These are phyloP conservation scores for Tolypocladium guangdongense DNA, from an alignment of 2,329 filamentous ascomycete species.

Conservation along the genomic window DNA sequence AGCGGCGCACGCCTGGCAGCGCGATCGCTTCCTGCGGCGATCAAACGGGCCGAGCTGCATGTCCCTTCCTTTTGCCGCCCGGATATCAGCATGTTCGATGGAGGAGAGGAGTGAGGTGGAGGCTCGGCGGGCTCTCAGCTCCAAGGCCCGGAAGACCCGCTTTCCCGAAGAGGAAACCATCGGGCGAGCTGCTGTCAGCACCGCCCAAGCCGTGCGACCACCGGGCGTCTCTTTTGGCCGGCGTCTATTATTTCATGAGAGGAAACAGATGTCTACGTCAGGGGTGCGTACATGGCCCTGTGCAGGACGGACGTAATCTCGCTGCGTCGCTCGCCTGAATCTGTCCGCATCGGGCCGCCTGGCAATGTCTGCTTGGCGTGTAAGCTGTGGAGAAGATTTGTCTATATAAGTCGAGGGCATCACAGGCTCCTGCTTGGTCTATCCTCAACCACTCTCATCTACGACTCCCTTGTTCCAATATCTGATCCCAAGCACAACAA, in stretches of 20 bases:
- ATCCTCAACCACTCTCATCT: neutral
- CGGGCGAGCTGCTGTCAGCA: neutral
- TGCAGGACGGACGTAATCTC: neutral
- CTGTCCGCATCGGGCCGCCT: neutral
- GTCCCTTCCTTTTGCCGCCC: neutral
- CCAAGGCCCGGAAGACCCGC: neutral
- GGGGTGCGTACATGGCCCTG: neutral
- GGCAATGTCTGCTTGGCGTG: neutral
- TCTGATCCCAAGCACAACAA: neutral
- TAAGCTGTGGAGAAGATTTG: neutral
- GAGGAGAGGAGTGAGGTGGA: neutral
- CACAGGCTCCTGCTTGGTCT: neutral
- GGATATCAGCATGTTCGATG: neutral
- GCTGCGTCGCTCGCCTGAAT: neutral
- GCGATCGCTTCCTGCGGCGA: constrained; percentile 17
- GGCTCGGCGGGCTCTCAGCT: neutral
- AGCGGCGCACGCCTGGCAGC: constrained; percentile 17
- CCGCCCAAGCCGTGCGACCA: neutral
- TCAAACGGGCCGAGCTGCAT: constrained; percentile 21
- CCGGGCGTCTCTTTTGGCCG: too few species aligned
- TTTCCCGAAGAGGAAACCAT: constrained; percentile 6
- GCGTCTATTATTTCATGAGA: too few species aligned
- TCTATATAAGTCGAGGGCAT: neutral
- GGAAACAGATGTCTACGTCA: neutral
- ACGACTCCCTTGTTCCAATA: too few species aligned